Percentiles rank a stretch among this genome's conserved stretches.
Conservation (phyloP, 2,329 filamentous ascomycete species). For the Arthrobotrys sinensis region DNA sequence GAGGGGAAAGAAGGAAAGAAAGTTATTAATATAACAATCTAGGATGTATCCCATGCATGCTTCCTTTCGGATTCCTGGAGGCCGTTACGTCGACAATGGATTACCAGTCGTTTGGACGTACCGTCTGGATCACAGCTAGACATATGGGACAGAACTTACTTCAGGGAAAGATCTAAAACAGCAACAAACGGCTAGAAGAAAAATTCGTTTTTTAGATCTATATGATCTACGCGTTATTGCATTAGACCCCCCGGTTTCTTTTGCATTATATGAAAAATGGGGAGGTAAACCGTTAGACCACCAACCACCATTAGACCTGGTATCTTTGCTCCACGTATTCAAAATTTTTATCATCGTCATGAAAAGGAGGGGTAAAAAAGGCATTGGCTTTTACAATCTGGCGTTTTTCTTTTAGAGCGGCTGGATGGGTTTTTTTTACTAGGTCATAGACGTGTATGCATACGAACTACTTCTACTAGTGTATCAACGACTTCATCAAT, state of each 20-base stretch:
- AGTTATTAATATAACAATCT: neutral
- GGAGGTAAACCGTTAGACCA: neutral
- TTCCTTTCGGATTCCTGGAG: constrained; percentile 90
- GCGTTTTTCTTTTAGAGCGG: constrained; percentile 29
- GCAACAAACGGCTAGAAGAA: neutral
- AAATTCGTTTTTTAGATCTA: constrained; percentile 12
- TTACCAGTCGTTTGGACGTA: constrained; percentile 86
- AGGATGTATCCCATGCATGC: constrained; percentile 94
- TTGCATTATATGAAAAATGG: neutral
- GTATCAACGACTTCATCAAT: neutral
- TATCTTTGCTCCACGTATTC: constrained; percentile 47
- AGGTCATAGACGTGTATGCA: constrained; percentile 19
- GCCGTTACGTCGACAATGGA: constrained; percentile 85
- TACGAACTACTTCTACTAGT: neutral
- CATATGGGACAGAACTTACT: constrained; percentile 83
- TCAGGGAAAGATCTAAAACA: constrained; percentile 77
- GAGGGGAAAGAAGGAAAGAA: constrained; percentile 18
- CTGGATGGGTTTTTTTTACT: constrained; percentile 3
- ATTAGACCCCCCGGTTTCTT: constrained; percentile 9
- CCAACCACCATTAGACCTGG: constrained; percentile 5
- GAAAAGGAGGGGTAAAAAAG: constrained; percentile 11
- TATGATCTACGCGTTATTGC: constrained; percentile 33
- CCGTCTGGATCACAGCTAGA: constrained; percentile 79
- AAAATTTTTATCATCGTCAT: constrained; percentile 9
- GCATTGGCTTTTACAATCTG: neutral